phyloP scores from a whole-genome alignment of 192 early-diverging fungal species.

The Backusella circina region DNA sequence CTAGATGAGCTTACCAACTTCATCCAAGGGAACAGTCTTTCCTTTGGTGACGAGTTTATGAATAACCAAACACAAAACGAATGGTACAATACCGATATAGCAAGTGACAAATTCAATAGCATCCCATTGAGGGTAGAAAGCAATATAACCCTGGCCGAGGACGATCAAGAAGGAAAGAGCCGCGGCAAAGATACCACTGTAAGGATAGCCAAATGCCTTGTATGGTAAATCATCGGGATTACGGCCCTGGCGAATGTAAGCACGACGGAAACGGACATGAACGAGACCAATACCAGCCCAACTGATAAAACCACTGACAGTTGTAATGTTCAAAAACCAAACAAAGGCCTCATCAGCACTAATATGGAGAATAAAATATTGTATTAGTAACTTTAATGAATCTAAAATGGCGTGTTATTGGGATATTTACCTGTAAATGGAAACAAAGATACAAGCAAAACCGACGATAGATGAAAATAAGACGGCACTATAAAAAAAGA shows the following conservation, averaged over 20 bases:
- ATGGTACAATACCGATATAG: constrained; percentile 61
- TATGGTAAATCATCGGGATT: constrained; percentile 61
- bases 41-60: constrained; percentile 52
- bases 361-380: background rate
- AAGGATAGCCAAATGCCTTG: constrained; percentile 61
- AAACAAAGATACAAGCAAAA: constrained; percentile 49
- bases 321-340: constrained; percentile 59
- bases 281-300: constrained; percentile 77
- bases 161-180: constrained; percentile 55
- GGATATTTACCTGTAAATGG: constrained; percentile 30
- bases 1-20: constrained; percentile 41
- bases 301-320: constrained; percentile 75
- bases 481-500: constrained; percentile 31
- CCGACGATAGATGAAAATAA: constrained; percentile 51
- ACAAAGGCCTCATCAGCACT: constrained; percentile 47
- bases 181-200: constrained; percentile 61
- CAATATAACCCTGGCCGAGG: constrained; percentile 57
- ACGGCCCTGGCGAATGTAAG: constrained; percentile 67
- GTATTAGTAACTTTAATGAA: background rate
- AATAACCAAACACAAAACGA: constrained; percentile 52
- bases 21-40: constrained; percentile 53
- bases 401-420: too few relatives aligned
- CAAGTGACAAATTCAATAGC: constrained; percentile 47
- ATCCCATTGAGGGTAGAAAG: constrained; percentile 51
- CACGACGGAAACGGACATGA: constrained; percentile 78